These are phyloP conservation scores for Bipolaris zeicola DNA, from an alignment of 2,329 filamentous ascomycete genomes.

Conservation along the genomic window DNA sequence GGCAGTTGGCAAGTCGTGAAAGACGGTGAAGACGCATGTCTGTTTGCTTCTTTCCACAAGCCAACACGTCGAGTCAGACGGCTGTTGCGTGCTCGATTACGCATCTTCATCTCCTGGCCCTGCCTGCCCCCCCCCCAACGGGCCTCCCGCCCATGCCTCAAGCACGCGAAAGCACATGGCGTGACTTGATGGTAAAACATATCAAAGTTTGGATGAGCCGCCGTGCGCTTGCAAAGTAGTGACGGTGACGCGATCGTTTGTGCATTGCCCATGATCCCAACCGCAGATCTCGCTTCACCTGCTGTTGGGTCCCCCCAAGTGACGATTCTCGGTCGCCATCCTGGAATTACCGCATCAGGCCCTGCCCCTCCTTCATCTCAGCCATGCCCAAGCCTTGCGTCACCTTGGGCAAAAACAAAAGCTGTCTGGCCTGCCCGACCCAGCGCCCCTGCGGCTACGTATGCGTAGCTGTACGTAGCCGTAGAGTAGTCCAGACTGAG, in stretches of 20 bases:
- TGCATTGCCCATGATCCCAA: constrained; percentile 20
- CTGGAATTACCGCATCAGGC: constrained; percentile 18
- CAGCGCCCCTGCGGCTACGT: background rate
- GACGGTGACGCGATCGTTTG: constrained; percentile 12
- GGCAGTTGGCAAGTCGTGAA: constrained; percentile 26
- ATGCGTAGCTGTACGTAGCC: no score
- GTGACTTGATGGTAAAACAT: constrained; percentile 10
- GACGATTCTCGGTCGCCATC: constrained; percentile 10
- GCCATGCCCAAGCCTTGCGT: constrained; percentile 19
- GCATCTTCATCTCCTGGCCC: constrained; percentile 1
- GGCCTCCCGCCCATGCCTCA: background rate
- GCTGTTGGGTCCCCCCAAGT: constrained; percentile 17
- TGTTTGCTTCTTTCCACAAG: constrained; percentile 27
- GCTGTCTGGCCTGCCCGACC: background rate
- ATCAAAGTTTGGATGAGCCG: constrained; percentile 14
- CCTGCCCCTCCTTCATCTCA: constrained; percentile 13
- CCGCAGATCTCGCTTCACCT: constrained; percentile 27
- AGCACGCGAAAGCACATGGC: constrained; percentile 14
- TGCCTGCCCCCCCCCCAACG: constrained; percentile 12
- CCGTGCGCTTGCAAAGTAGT: constrained; percentile 8
- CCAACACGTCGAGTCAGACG: constrained; percentile 9
- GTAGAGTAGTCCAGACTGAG: background rate
- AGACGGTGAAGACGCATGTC: constrained; percentile 26
- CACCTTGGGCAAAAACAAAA: constrained; percentile 5
- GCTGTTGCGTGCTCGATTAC: constrained; percentile 16